Evolutionary conservation across 2,329 filamentous ascomycete genomes (phyloP).

Genomic region (Bipolaris victoriae): DNA sequence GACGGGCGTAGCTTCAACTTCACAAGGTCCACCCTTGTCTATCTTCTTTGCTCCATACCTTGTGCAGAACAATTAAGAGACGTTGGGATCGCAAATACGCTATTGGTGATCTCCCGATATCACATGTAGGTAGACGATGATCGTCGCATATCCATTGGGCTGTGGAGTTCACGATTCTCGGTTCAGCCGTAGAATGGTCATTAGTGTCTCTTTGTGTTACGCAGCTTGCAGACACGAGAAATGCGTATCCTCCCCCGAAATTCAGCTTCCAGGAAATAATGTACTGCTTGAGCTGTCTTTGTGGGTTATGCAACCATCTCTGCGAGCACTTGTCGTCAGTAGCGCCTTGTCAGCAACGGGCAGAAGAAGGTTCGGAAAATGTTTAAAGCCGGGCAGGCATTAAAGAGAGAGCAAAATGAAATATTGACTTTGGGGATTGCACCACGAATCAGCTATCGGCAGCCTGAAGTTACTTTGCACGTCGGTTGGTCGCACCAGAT

Average conservation of each 20-base stretch:
- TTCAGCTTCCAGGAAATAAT: not conserved
- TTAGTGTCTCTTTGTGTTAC: not conserved
- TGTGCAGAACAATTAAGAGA: conserved; percentile 3
- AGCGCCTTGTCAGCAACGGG: not conserved
- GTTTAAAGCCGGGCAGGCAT: not conserved
- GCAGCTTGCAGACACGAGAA: not conserved
- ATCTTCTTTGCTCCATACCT: not conserved
- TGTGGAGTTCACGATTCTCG: not conserved
- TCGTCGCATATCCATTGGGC: not conserved
- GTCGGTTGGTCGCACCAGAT: not conserved
- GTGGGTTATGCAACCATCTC: too few relatives aligned
- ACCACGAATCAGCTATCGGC: not conserved
- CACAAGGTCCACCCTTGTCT: not conserved
- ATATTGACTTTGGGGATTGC: not conserved
- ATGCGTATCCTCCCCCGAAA: not conserved
- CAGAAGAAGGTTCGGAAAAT: not conserved
- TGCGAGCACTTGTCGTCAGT: not conserved
- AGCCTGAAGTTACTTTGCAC: not conserved
- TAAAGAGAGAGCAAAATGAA: not conserved
- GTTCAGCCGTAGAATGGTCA: not conserved
- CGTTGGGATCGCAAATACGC: not conserved
- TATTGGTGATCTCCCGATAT: not conserved
- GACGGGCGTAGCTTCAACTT: not conserved
- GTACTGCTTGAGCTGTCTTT: not conserved
- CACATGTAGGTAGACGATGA: not conserved